Evolutionary conservation across 768 basidiomycete species (phyloP).

Genomic region (Macrolepiota albuminosa): DNA sequence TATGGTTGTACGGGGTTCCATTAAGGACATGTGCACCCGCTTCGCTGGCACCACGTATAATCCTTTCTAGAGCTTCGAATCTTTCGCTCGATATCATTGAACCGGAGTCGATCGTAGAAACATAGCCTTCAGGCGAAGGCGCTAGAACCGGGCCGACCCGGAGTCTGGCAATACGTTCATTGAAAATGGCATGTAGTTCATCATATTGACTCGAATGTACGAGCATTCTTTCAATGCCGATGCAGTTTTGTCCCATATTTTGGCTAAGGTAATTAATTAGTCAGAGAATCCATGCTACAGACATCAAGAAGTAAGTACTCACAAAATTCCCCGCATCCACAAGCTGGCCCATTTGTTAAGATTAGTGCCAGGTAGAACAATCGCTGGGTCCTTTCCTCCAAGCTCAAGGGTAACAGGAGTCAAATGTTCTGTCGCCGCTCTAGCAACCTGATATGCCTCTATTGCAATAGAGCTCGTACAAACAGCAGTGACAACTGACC

Average conservation of each 20-base stretch:
- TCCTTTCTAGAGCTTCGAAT: conserved; percentile 60
- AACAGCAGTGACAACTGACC: conserved; percentile 32
- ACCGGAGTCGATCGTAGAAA: conserved; percentile 77
- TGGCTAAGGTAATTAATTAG: conserved; percentile 46
- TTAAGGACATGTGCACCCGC: conserved; percentile 65
- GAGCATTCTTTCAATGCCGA: conserved; percentile 91
- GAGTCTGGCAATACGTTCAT: conserved; percentile 59
- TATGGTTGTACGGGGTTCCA: conserved; percentile 61
- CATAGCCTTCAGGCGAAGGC: conserved; percentile 59
- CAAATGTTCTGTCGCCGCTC: conserved; percentile 79
- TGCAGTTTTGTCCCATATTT: conserved; percentile 94
- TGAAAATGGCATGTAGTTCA: conserved; percentile 61
- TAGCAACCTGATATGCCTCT: conserved; percentile 54
- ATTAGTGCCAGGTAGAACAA: conserved; percentile 85
- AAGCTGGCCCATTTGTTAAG: conserved; percentile 73
- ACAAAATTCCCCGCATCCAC: conserved; percentile 93
- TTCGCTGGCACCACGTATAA: conserved; percentile 65
- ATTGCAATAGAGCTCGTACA: neutral
- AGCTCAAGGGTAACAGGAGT: conserved; percentile 93
- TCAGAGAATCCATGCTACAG: neutral
- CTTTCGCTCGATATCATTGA: conserved; percentile 78
- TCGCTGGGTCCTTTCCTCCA: conserved; percentile 91
- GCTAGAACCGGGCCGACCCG: conserved; percentile 77
- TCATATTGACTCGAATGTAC: conserved; percentile 79
- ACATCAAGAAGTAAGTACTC: conserved; percentile 26